A percentile compares a stretch with the other conserved stretches of the same genome.
Evolutionary conservation across 257 asterid genomes (phyloP).

Genomic region (Cinchona pubescens): DNA sequence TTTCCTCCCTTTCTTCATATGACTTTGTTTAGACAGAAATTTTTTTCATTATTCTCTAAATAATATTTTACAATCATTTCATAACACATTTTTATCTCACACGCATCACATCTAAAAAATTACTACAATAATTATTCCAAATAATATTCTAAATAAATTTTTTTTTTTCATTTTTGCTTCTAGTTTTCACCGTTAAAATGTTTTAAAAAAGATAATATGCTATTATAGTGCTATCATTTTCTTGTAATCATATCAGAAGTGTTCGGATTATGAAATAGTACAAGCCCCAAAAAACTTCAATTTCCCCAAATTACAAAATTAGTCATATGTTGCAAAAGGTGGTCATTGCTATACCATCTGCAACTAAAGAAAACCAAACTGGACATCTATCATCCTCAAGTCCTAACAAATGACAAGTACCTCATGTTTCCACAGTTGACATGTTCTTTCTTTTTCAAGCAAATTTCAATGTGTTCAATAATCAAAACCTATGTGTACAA

Average conservation of each 20-base stretch:
- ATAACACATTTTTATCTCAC: too few relatives aligned
- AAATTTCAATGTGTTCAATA: neutral
- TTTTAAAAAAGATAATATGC: neutral
- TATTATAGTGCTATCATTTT: neutral
- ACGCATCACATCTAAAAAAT: too few relatives aligned
- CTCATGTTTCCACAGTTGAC: neutral
- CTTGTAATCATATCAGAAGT: neutral
- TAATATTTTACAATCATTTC: too few relatives aligned
- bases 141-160: too few relatives aligned
- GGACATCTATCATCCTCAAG: neutral
- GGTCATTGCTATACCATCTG: neutral
- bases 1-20: too few relatives aligned
- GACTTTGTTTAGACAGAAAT: too few relatives aligned
- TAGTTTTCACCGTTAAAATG: too few relatives aligned
- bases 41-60: too few relatives aligned
- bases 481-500: neutral
- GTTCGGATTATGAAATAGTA: neutral
- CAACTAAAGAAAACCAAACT: neutral
- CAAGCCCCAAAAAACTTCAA: neutral
- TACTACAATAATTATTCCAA: too few relatives aligned
- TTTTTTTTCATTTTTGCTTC: too few relatives aligned
- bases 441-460: slow-evolving; percentile 3
- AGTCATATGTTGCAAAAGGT: neutral
- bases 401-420: neutral
- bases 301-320: neutral